Evolutionary conservation across 2,329 filamentous ascomycete genomes (phyloP).

Genomic region (Piedraia hortae): DNA sequence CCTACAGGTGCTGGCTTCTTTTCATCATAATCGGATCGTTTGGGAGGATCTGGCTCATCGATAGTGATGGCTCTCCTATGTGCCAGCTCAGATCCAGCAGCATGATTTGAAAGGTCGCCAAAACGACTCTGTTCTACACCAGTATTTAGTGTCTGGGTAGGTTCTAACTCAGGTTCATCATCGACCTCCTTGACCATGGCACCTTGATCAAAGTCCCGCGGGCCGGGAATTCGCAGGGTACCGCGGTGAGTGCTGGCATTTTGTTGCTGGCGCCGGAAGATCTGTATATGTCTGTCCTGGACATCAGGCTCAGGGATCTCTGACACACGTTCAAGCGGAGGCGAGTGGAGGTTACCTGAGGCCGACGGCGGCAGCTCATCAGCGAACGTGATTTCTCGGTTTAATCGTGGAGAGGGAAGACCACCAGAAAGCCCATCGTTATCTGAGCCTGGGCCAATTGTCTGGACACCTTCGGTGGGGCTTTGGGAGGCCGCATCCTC

Average conservation of each 20-base stretch:
- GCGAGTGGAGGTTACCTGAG: slow-evolving; percentile 6
- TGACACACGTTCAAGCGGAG: slow-evolving; percentile 23
- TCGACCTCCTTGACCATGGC: slow-evolving; percentile 36
- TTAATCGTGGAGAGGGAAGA: background rate
- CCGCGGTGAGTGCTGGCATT: slow-evolving; percentile 32
- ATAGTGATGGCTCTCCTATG: slow-evolving; percentile 34
- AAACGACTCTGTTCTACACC: slow-evolving; percentile 1
- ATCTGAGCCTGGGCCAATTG: no score
- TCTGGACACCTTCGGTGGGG: slow-evolving; percentile 14
- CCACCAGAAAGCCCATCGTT: background rate
- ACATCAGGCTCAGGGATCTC: slow-evolving; percentile 16
- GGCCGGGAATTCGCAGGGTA: slow-evolving; percentile 68
- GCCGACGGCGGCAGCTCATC: slow-evolving; percentile 25
- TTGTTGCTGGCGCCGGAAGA: slow-evolving; percentile 60
- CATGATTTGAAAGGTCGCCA: slow-evolving; percentile 1
- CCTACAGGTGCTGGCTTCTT: no score
- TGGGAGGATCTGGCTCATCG: slow-evolving; percentile 29
- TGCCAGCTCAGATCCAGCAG: slow-evolving; percentile 3
- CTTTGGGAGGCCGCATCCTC: slow-evolving; percentile 7
- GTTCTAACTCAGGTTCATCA: slow-evolving; percentile 12
- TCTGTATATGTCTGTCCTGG: slow-evolving; percentile 51
- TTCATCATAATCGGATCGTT: slow-evolving; percentile 3
- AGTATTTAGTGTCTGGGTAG: slow-evolving; percentile 8
- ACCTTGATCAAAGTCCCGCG: slow-evolving; percentile 67
- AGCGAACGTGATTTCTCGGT: slow-evolving; percentile 36